Conservation (phyloP, 495 filamentous ascomycete genomes). For the Lineolata rhizophorae region DNA sequence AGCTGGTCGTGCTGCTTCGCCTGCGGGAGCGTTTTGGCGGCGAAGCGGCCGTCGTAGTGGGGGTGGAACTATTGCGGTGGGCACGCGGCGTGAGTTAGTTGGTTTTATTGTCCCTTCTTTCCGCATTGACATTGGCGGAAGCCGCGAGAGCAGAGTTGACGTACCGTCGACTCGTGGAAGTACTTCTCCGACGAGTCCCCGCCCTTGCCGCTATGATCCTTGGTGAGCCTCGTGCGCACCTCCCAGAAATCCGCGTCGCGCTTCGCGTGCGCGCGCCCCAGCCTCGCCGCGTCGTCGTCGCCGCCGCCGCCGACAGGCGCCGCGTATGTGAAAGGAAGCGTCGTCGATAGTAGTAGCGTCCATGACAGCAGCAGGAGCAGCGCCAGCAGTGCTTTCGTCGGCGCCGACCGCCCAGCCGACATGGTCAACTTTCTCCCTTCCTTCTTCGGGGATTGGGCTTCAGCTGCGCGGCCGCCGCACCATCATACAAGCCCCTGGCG, state of each 20-base stretch:
- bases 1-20: slow-evolving; percentile 18
- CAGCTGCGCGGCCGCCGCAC: too few relatives aligned
- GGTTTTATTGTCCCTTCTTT: neutral
- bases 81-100: neutral
- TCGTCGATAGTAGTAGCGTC: too few relatives aligned
- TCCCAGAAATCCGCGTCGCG: neutral
- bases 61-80: slow-evolving; percentile 11
- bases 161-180: slow-evolving; percentile 14
- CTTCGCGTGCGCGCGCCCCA: too few relatives aligned
- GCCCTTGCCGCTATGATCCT: slow-evolving; percentile 4
- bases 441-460: too few relatives aligned
- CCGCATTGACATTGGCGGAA: neutral
- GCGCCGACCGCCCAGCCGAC: too few relatives aligned
- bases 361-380: too few relatives aligned
- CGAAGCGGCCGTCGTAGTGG: slow-evolving; percentile 20
- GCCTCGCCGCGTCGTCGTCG: too few relatives aligned
- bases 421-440: too few relatives aligned
- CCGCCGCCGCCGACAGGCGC: too few relatives aligned
- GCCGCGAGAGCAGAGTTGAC: neutral
- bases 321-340: too few relatives aligned
- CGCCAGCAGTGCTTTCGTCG: too few relatives aligned
- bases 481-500: too few relatives aligned
- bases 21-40: slow-evolving; percentile 5
- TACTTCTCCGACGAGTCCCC: slow-evolving; percentile 11
- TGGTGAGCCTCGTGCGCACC: neutral